Evolutionary conservation across 106 monocot species (phyloP).

Genomic region (Apostasia ramifera): DNA sequence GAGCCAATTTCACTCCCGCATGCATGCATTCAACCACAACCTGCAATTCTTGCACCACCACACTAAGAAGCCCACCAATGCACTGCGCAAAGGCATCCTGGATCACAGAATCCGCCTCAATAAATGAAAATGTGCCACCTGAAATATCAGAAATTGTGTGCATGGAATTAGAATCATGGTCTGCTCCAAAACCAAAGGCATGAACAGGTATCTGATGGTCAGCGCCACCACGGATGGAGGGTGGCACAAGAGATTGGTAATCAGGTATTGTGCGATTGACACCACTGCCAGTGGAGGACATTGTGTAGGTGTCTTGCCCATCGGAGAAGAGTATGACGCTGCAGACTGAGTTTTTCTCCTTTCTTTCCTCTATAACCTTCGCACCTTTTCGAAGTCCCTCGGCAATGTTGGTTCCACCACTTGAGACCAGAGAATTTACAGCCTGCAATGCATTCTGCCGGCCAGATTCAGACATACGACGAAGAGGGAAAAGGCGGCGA

Average conservation of each 20-base stretch:
- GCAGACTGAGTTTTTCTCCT: slow-evolving; percentile 60
- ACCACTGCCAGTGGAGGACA: slow-evolving; percentile 14
- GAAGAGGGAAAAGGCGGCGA: slow-evolving; percentile 64
- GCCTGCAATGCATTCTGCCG: slow-evolving; percentile 67
- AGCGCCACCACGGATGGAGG: slow-evolving; percentile 17
- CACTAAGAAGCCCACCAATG: slow-evolving; percentile 96
- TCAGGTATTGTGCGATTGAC: slow-evolving; percentile 6
- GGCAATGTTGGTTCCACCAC: slow-evolving; percentile 86
- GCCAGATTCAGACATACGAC: slow-evolving; percentile 67
- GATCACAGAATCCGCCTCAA: slow-evolving; percentile 68
- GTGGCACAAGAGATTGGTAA: slow-evolving; percentile 47
- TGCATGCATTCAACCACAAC: slow-evolving; percentile 47
- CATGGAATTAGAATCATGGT: slow-evolving; percentile 68
- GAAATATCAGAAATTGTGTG: slow-evolving; percentile 78
- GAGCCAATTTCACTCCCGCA: slow-evolving; percentile 24
- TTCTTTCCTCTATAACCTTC: slow-evolving; percentile 73
- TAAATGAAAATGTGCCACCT: slow-evolving; percentile 93
- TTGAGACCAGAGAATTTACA: slow-evolving; percentile 51
- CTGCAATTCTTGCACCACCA: slow-evolving; percentile 58
- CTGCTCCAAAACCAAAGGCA: slow-evolving; percentile 82
- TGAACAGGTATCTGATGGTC: slow-evolving; percentile 59
- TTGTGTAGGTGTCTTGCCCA: slow-evolving; percentile 80
- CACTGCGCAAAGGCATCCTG: slow-evolving; percentile 96
- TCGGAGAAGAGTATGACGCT: slow-evolving; percentile 91
- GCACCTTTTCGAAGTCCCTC: slow-evolving; percentile 70